A percentile compares a stretch with the other conserved stretches of the same genome.
Evolutionary conservation across 2,329 filamentous ascomycete species (phyloP).

Genomic region (Aspergillus neotritici): DNA sequence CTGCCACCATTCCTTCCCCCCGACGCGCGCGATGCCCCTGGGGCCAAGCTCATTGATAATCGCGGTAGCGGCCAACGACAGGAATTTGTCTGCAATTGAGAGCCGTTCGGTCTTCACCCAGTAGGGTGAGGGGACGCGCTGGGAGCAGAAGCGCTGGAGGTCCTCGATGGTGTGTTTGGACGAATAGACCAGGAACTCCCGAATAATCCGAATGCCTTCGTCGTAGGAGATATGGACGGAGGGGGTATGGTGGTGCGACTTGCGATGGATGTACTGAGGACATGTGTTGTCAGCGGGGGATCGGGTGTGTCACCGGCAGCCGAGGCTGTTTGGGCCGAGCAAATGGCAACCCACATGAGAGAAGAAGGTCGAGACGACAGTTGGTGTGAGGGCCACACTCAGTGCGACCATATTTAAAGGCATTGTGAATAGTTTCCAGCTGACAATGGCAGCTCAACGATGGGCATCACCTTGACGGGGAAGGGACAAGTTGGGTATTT

Average conservation of each 20-base stretch:
- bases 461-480: too few relatives aligned
- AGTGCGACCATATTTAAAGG: slow-evolving; percentile 75
- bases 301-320: neutral
- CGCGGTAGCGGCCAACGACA: slow-evolving; percentile 60
- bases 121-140: slow-evolving; percentile 83
- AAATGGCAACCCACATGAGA: slow-evolving; percentile 63
- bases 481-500: too few relatives aligned
- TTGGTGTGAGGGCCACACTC: slow-evolving; percentile 77
- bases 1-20: slow-evolving; percentile 83
- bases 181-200: slow-evolving; percentile 76
- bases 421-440: slow-evolving; percentile 37
- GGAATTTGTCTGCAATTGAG: slow-evolving; percentile 57
- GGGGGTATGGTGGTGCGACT: slow-evolving; percentile 68
- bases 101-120: slow-evolving; percentile 78
- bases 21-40: slow-evolving; percentile 67
- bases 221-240: slow-evolving; percentile 91
- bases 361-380: slow-evolving; percentile 78
- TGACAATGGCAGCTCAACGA: too few relatives aligned
- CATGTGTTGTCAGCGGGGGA: slow-evolving; percentile 8
- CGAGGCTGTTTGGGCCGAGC: neutral
- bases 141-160: slow-evolving; percentile 80
- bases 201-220: slow-evolving; percentile 81
- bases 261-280: slow-evolving; percentile 73
- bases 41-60: slow-evolving; percentile 70
- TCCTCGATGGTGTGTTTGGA: slow-evolving; percentile 91